These are phyloP conservation scores for Solanum pimpinellifolium DNA, from an alignment of 257 asterid species.

Conservation along the genomic window DNA sequence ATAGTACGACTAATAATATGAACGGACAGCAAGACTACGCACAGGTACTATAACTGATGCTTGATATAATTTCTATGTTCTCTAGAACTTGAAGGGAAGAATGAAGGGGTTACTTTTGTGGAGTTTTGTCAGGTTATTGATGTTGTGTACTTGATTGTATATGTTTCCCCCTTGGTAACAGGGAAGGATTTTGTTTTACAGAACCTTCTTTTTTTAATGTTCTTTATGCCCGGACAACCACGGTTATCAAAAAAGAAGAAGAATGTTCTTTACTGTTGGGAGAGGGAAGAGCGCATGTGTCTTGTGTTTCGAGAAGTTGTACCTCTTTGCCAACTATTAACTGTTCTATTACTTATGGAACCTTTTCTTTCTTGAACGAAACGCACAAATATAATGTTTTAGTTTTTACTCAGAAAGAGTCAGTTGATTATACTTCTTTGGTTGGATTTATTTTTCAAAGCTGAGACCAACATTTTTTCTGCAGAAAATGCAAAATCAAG, in stretches of 20 bases:
- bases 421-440: neutral
- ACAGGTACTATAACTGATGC: neutral
- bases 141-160: neutral
- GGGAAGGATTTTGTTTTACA: neutral
- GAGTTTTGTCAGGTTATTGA: neutral
- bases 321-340: neutral
- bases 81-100: neutral
- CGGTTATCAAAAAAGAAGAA: neutral
- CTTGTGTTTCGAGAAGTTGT: neutral
- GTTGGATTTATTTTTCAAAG: neutral
- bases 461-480: neutral
- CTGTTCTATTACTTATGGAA: neutral
- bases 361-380: neutral
- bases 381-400: neutral
- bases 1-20: neutral
- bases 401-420: neutral
- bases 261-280: neutral
- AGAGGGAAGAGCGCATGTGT: neutral
- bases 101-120: neutral
- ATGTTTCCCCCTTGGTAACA: neutral
- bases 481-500: slow-evolving; percentile 54
- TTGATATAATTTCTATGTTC: neutral
- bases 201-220: neutral
- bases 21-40: neutral
- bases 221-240: neutral